Conservation (phyloP, 805 yeast species). For the Metschnikowia picachoensis region DNA sequence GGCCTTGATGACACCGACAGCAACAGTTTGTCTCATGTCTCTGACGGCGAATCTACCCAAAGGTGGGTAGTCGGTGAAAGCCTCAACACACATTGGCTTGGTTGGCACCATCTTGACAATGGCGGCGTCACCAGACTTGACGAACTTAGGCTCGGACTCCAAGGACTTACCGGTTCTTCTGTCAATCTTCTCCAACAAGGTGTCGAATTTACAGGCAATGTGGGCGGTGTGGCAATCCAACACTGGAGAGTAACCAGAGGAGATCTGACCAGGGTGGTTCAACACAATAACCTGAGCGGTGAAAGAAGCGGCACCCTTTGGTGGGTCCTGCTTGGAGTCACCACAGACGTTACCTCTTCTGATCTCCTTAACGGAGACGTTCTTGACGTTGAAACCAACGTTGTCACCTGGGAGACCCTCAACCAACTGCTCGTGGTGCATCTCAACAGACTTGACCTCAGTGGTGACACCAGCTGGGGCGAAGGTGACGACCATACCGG, state of each 20-base stretch:
- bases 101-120: slow-evolving; percentile 42
- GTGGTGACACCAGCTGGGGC: slow-evolving; percentile 92
- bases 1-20: slow-evolving; percentile 98
- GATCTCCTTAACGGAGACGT: slow-evolving; percentile 83
- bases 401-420: slow-evolving; percentile 91
- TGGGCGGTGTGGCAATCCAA: slow-evolving; percentile 92
- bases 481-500: slow-evolving; percentile 85
- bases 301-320: slow-evolving; percentile 75
- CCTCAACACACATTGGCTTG: slow-evolving; percentile 44
- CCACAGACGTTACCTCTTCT: slow-evolving; percentile 93
- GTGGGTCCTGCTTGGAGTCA: slow-evolving; percentile 88
- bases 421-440: slow-evolving; percentile 78
- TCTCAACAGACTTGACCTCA: slow-evolving; percentile 84
- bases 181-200: slow-evolving; percentile 79
- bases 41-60: slow-evolving; percentile 67
- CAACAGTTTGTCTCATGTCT: slow-evolving; percentile 99
- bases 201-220: slow-evolving; percentile 85
- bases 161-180: slow-evolving; percentile 53
- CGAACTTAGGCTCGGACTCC: slow-evolving; percentile 32
- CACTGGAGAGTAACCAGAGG: slow-evolving; percentile 90
- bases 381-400: slow-evolving; percentile 88
- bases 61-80: slow-evolving; percentile 44
- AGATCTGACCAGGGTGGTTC: slow-evolving; percentile 90
- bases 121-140: slow-evolving; percentile 39
- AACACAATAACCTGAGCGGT: slow-evolving; percentile 80